phyloP scores from a whole-genome alignment of 2,329 filamentous ascomycete genomes.

The Colletotrichum tofieldiae region DNA sequence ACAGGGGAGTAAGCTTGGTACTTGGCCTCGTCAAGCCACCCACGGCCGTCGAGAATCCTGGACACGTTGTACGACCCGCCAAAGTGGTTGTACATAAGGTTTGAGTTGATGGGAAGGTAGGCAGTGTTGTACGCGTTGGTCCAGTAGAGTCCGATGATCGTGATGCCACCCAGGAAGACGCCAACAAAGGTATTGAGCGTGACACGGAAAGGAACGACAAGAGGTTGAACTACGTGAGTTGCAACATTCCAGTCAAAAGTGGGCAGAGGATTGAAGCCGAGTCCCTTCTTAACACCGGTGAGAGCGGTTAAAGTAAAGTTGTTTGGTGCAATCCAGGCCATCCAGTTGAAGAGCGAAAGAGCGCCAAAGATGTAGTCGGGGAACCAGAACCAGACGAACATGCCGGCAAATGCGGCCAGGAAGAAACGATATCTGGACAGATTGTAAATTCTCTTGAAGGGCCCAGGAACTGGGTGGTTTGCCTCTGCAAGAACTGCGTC shows the following conservation, averaged over 20 bases:
- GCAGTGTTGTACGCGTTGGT: conserved; percentile 54
- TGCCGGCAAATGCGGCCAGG: conserved; percentile 56
- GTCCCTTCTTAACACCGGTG: conserved; percentile 54
- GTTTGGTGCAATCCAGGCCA: conserved; percentile 64
- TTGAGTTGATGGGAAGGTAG: conserved; percentile 60
- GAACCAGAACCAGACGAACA: conserved; percentile 69
- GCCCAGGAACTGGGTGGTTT: conserved; percentile 48
- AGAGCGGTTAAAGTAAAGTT: conserved; percentile 55
- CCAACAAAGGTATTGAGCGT: conserved; percentile 53
- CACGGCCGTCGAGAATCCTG: conserved; percentile 50
- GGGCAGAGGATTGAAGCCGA: conserved; percentile 56
- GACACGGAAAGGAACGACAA: conserved; percentile 50
- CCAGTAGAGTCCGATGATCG: conserved; percentile 52
- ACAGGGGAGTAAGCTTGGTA: conserved; percentile 60
- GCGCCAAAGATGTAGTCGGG: conserved; percentile 65
- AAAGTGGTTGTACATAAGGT: conserved; percentile 57
- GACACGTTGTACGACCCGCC: conserved; percentile 56
- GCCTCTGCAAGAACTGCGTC: conserved; percentile 41
- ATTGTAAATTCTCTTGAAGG: conserved; percentile 51
- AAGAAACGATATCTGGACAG: conserved; percentile 62
- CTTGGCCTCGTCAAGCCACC: conserved; percentile 54
- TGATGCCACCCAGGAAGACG: conserved; percentile 48
- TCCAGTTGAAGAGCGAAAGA: conserved; percentile 64
- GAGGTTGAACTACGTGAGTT: conserved; percentile 50
- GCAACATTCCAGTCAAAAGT: conserved; percentile 60